Base-by-base conservation (phyloP, 768 basidiomycete genomes). In the Russula griseocarnosa region DNA sequence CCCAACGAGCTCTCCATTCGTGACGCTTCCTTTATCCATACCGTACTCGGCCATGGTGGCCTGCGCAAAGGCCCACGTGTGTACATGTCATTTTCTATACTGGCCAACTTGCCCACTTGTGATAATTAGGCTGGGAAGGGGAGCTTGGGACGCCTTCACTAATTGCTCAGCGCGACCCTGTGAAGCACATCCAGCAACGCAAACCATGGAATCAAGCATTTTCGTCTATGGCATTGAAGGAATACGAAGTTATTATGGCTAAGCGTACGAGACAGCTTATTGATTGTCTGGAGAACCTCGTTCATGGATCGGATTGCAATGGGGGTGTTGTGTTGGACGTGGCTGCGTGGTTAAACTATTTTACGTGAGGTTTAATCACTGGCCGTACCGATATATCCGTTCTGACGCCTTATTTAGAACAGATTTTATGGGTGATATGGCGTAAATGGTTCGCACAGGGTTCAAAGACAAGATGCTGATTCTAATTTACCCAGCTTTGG, bases 371-470 rank as follows among this genome's bases (percentile, higher is more conserved):
- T n/a, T 50, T 18, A 8, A 57, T 54, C 44, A 20, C 46, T 42
- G 18, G 61, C 40, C 38, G 49, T 51, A 52, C n/a, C 47, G 44
- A 34, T 14, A 18, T 22, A 4, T 5, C 8, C 28, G 42, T 61
- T 46, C 36, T 55, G 65, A 58, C 46, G 30, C 18, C 22, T 50
- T 34, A 22, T 28, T 20, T 28, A 80, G 79, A 28, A 79, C 76
- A 62, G 79, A 80, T 64, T 77, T 81, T 59, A 81, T 80, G 79
- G 77, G 79, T 58, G 79, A 80, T 62, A 75, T 81, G 75, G 75
- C 74, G 79, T 80, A 72, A 73, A 73, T 71, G 5, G 53, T 32
- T 42, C 14, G 8, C 16, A 42, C 24, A 42, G n/a, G 4, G 20
- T 16, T 2, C 50, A 55, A 2, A 26, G 0, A 34, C 10, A 32